phyloP scores from a whole-genome alignment of 495 filamentous ascomycete species.

The Xylaria acuta region DNA sequence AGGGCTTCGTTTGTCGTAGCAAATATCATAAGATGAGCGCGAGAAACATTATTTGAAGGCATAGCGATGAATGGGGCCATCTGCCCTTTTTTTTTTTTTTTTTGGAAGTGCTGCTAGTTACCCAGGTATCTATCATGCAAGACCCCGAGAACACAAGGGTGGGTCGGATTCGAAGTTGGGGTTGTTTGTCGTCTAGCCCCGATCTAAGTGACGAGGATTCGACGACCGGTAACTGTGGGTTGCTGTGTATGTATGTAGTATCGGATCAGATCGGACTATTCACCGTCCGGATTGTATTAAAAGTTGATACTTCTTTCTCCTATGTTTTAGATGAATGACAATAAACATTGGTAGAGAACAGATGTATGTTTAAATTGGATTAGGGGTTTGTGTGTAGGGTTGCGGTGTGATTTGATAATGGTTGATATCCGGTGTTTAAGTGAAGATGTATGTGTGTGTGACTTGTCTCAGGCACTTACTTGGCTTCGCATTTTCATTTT shows the following conservation, averaged over 20 bases:
- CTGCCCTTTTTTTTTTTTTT: no score
- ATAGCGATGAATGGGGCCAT: slow-evolving; percentile 16
- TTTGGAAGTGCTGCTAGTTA: not conserved
- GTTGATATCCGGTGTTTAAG: not conserved
- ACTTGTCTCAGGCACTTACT: no score
- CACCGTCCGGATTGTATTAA: not conserved
- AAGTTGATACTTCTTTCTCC: not conserved
- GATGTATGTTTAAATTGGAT: not conserved
- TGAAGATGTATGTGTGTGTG: not conserved
- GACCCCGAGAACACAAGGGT: not conserved
- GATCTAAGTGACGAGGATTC: not conserved
- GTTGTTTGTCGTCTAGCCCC: not conserved
- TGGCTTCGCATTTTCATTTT: no score
- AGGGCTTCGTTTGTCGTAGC: not conserved
- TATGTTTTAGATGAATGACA: slow-evolving; percentile 4
- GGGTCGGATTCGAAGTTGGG: not conserved
- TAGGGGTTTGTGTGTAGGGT: not conserved
- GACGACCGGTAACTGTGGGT: not conserved
- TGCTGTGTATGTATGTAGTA: not conserved
- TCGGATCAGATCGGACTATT: not conserved
- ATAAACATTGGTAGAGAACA: slow-evolving; percentile 4
- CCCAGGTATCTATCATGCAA: not conserved
- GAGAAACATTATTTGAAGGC: slow-evolving; percentile 15
- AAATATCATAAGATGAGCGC: slow-evolving; percentile 4
- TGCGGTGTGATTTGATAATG: not conserved